Evolutionary conservation across 2,329 filamentous ascomycete species (phyloP), one percentile per base, ranked within the genome.

Genomic region (Colletotrichum abscissum): DNA sequence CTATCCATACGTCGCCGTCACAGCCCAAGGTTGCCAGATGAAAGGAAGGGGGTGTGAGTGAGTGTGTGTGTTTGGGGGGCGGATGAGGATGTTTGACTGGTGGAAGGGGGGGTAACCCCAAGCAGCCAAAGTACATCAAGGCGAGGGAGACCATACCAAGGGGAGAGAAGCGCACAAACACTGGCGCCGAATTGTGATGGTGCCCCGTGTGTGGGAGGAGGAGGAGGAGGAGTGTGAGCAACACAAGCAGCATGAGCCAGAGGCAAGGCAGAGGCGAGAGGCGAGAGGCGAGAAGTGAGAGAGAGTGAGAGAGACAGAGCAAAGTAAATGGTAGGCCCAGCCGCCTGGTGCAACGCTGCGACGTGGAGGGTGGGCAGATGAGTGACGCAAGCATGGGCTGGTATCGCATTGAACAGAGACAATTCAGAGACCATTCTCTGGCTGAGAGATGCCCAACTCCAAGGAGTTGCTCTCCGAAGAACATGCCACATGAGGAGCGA

Each of bases 311-410:
- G n/a, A 54, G 49, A 24, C 22, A 19, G 58, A 46, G 58, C 22
- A 46, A 35, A 63, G 26, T 62, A 26, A n/a, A 28, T 30, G 42
- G 63, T 38, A 63, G 55, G 30, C 42, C 42, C 56, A 69, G 33
- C n/a, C 66, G 66, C 70, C 60, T 52, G 60, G 33, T 73, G 56
- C 70, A 62, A 70, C 70, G 67, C 66, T 65, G 69, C 59, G 42
- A 59, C 28, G 22, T 19, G 33, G 12, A 54, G 54, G 59, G 60
- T 73, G 71, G 71, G 71, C 71, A 73, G 60, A 66, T 71, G 11
- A n/a, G 60, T 73, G 70, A 70, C 67, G 70, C 60, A 70, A 73
- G 55, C 49, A 62, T 73, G 67, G 70, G 26, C 67, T 65, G 67
- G 28, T 66, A 33, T 16, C 19, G 8, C 19, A 22, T 42, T 19